Conservation (phyloP, 2,329 filamentous ascomycete genomes). For the Anthostomella pinea region DNA sequence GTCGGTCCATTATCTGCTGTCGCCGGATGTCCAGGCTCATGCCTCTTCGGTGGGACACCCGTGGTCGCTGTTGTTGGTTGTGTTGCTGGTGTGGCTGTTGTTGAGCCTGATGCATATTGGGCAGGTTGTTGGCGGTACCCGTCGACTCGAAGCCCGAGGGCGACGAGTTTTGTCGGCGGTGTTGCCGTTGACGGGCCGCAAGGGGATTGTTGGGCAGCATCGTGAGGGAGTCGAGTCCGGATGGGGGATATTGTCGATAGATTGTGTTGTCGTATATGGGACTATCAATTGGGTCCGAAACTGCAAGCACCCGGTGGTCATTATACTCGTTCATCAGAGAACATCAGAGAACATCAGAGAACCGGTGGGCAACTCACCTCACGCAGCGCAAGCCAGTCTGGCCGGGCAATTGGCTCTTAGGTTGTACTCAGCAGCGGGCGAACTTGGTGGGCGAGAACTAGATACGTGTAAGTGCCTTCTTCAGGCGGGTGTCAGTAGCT, state of each 20-base stretch:
- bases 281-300: slow-evolving; percentile 43
- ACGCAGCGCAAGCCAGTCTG: slow-evolving; percentile 38
- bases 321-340: slow-evolving; percentile 6
- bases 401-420: slow-evolving; percentile 31
- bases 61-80: slow-evolving; percentile 28
- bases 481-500: slow-evolving; percentile 9
- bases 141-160: slow-evolving; percentile 73
- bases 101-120: slow-evolving; percentile 48
- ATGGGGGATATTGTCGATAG: slow-evolving; percentile 51
- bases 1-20: too few relatives aligned
- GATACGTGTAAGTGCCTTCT: slow-evolving; percentile 26
- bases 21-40: slow-evolving; percentile 77
- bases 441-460: slow-evolving; percentile 34
- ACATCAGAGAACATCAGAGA: background rate
- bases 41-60: slow-evolving; percentile 69
- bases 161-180: slow-evolving; percentile 86
- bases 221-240: slow-evolving; percentile 70
- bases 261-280: slow-evolving; percentile 28
- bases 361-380: slow-evolving; percentile 29
- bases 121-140: slow-evolving; percentile 64
- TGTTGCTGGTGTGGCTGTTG: slow-evolving; percentile 32
- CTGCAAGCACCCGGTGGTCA: slow-evolving; percentile 34
- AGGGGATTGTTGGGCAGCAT: slow-evolving; percentile 80
- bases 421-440: slow-evolving; percentile 33
- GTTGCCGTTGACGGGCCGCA: slow-evolving; percentile 70